Conservation (phyloP, 2,329 filamentous ascomycete species). For the Neonectria neomacrospora region DNA sequence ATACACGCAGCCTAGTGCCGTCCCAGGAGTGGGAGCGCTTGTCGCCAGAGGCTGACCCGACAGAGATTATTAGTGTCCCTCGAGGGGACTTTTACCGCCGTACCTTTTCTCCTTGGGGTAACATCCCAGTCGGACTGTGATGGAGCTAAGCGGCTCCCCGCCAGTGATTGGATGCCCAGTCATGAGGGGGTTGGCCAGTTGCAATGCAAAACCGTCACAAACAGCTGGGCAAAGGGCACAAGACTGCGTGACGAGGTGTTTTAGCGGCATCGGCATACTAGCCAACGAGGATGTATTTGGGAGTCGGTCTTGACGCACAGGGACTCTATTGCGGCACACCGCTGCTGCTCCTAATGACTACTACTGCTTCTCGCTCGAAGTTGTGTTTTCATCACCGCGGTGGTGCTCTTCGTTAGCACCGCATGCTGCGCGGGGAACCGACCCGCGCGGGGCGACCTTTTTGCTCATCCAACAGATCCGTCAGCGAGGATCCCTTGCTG, state of each 20-base stretch:
- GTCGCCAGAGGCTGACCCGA: conserved; percentile 32
- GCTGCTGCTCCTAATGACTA: conserved; percentile 24
- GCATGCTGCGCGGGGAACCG: conserved; percentile 4
- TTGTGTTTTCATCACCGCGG: not conserved
- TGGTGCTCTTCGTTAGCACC: conserved; percentile 6
- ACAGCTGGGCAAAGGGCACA: conserved; percentile 22
- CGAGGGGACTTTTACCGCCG: conserved; percentile 29
- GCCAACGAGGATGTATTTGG: conserved; percentile 27
- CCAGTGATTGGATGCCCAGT: conserved; percentile 34
- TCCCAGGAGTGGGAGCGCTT: conserved; percentile 27
- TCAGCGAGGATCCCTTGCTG: conserved; percentile 18
- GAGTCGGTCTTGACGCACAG: conserved; percentile 36
- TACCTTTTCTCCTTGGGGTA: conserved; percentile 28
- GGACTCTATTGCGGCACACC: conserved; percentile 36
- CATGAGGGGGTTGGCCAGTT: conserved; percentile 29
- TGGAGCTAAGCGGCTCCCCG: conserved; percentile 25
- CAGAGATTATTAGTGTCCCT: conserved; percentile 19
- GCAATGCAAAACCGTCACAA: conserved; percentile 42
- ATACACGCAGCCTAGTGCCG: conserved; percentile 16
- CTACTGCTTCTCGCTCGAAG: conserved; percentile 3
- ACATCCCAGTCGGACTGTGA: conserved; percentile 36
- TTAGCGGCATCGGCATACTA: conserved; percentile 34
- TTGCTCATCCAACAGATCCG: conserved; percentile 2
- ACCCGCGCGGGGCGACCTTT: conserved; percentile 10
- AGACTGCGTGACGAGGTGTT: conserved; percentile 32